Percentiles rank a stretch among this genome's conserved stretches.
phyloP scores from a whole-genome alignment of 768 basidiomycete species.

The Cystobasidium ongulense region DNA sequence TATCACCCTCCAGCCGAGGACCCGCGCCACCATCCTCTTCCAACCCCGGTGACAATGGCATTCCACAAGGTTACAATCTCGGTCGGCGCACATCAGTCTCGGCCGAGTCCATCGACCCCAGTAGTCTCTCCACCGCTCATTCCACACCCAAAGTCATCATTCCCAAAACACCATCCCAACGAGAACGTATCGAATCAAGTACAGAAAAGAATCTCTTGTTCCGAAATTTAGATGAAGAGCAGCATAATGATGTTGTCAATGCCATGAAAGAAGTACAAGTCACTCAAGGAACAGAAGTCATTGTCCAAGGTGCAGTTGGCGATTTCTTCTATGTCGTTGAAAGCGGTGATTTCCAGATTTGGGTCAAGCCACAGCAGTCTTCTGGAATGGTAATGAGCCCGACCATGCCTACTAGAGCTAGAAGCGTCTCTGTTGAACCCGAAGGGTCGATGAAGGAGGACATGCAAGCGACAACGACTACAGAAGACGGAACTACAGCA shows the following conservation, averaged over 20 bases:
- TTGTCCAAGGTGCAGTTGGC: slow-evolving; percentile 91
- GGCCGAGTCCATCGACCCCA: slow-evolving; percentile 87
- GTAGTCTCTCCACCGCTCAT: slow-evolving; percentile 55
- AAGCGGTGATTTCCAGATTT: slow-evolving; percentile 73
- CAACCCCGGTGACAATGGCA: slow-evolving; percentile 4
- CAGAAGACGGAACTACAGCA: slow-evolving; percentile 50
- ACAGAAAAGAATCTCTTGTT: slow-evolving; percentile 88
- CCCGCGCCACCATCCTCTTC: slow-evolving; percentile 37
- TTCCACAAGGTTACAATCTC: slow-evolving; percentile 69
- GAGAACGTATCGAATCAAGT: slow-evolving; percentile 74
- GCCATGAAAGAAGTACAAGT: slow-evolving; percentile 87
- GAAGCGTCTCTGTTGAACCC: slow-evolving; percentile 8
- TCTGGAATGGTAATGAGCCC: slow-evolving; percentile 45
- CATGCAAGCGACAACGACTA: background rate
- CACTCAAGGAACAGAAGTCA: slow-evolving; percentile 71
- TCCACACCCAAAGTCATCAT: slow-evolving; percentile 46
- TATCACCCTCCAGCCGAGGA: background rate
- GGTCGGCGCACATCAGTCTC: slow-evolving; percentile 89
- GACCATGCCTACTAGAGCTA: background rate
- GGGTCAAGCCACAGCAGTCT: slow-evolving; percentile 46
- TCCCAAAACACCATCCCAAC: slow-evolving; percentile 77
- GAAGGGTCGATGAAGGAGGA: slow-evolving; percentile 44
- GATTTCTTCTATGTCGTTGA: slow-evolving; percentile 98
- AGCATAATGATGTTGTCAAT: slow-evolving; percentile 79
- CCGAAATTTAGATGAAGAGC: slow-evolving; percentile 91